A percentile compares a stretch with the other conserved stretches of the same genome.
Evolutionary conservation across 768 basidiomycete species (phyloP).

Genomic region (Aureoboletus auriporus): DNA sequence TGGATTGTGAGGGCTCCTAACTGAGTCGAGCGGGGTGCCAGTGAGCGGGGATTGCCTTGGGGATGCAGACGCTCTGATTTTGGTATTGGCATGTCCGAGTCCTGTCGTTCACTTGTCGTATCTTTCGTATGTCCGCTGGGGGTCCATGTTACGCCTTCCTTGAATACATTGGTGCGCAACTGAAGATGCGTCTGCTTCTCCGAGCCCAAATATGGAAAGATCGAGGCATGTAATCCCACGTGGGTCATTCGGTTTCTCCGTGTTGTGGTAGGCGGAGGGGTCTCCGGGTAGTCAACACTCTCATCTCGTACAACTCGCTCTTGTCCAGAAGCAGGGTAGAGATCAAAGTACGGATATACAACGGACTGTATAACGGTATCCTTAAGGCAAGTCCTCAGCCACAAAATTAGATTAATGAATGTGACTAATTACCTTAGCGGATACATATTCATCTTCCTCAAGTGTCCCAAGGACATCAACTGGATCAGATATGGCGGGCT

Average conservation of each 20-base stretch:
- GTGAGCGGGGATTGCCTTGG: not conserved
- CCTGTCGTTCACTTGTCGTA: not conserved
- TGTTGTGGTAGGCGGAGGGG: not conserved
- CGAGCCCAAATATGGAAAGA: slow-evolving; percentile 6
- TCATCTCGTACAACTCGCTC: too few species aligned
- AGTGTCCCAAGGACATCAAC: slow-evolving; percentile 5
- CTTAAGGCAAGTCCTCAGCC: slow-evolving; percentile 1
- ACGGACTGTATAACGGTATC: not conserved
- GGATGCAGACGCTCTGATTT: not conserved
- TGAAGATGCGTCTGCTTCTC: slow-evolving; percentile 30
- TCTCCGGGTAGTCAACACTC: not conserved
- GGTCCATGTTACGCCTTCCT: slow-evolving; percentile 23
- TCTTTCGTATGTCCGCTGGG: slow-evolving; percentile 26
- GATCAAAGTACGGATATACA: slow-evolving; percentile 24
- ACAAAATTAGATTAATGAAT: not conserved
- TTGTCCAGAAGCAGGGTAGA: slow-evolving; percentile 11
- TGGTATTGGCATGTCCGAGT: not conserved
- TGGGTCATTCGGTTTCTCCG: slow-evolving; percentile 19
- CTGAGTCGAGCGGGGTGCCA: slow-evolving; percentile 12
- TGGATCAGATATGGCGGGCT: not conserved
- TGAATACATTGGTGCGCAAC: slow-evolving; percentile 33
- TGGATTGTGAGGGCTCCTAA: slow-evolving; percentile 14
- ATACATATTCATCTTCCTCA: not conserved
- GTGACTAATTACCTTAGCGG: slow-evolving; percentile 10
- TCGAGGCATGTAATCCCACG: slow-evolving; percentile 14